These are phyloP conservation scores for Aspergillus clavatus DNA, from an alignment of 2,329 filamentous ascomycete species.

Conservation along the genomic window DNA sequence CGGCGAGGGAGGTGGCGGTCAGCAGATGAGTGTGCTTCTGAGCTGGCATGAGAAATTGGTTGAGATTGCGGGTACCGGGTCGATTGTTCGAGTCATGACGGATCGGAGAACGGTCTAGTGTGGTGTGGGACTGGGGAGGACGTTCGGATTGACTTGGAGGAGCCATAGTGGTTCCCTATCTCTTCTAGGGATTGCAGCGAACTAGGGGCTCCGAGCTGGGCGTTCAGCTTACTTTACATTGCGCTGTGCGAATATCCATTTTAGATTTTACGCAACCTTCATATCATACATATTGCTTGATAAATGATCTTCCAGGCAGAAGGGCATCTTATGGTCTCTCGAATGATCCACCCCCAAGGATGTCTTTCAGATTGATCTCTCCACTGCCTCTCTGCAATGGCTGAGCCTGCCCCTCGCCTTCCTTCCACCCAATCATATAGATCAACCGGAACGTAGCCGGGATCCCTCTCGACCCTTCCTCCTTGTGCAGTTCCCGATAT, in stretches of 20 bases:
- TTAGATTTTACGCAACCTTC: constrained; percentile 14
- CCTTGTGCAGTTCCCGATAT: constrained; percentile 81
- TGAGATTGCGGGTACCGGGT: constrained; percentile 85
- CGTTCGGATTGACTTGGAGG: neutral
- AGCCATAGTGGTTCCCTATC: too few relatives aligned
- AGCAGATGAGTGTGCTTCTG: constrained; percentile 91
- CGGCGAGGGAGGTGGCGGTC: constrained; percentile 65
- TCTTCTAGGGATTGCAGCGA: neutral
- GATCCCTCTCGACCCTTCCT: constrained; percentile 59
- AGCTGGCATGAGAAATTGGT: constrained; percentile 99
- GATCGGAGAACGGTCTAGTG: constrained; percentile 80
- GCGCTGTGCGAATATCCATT: constrained; percentile 8
- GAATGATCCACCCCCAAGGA: constrained; percentile 52
- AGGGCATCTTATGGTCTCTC: constrained; percentile 14
- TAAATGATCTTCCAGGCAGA: neutral
- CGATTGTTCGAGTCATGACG: constrained; percentile 91
- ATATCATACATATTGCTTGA: constrained; percentile 10
- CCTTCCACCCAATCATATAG: constrained; percentile 99
- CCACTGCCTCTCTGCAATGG: constrained; percentile 80
- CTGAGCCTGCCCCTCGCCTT: constrained; percentile 70
- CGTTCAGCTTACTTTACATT: constrained; percentile 1
- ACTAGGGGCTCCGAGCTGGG: too few relatives aligned
- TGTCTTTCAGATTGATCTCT: constrained; percentile 81
- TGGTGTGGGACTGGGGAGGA: neutral
- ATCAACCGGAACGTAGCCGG: constrained; percentile 94